Conservation (phyloP, 2,329 filamentous ascomycete genomes). For the Sclerotinia spermophila region DNA sequence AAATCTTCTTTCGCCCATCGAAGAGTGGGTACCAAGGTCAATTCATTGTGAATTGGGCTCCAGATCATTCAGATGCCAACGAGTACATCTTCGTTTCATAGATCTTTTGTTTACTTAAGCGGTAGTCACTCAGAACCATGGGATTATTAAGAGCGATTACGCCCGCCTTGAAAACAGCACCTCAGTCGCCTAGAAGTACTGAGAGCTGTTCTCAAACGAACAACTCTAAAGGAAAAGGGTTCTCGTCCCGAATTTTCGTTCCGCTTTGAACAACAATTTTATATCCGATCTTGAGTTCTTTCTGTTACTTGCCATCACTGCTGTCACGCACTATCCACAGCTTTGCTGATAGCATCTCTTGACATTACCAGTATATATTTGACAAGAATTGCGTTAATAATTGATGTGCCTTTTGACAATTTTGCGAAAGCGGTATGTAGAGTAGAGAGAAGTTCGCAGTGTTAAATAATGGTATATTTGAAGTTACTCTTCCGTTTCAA, state of each 20-base stretch:
- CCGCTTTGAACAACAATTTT: background rate
- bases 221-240: too few species aligned
- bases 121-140: rapidly evolving
- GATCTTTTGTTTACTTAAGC: rapidly evolving
- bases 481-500: too few species aligned
- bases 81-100: background rate
- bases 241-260: background rate
- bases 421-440: too few species aligned
- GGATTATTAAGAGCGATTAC: too few species aligned
- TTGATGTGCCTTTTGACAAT: background rate
- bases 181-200: background rate
- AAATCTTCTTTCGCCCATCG: background rate
- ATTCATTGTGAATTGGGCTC: background rate
- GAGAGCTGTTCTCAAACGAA: background rate
- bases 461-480: too few species aligned
- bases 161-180: background rate
- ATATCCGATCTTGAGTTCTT: too few species aligned
- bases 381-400: background rate
- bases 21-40: background rate
- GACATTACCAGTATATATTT: background rate
- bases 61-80: background rate
- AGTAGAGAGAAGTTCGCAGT: too few species aligned
- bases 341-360: background rate
- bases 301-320: rapidly evolving
- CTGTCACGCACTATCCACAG: background rate